Evolutionary conservation across 129 eudicot genomes (phyloP).

Genomic region (Tagetes erecta): DNA sequence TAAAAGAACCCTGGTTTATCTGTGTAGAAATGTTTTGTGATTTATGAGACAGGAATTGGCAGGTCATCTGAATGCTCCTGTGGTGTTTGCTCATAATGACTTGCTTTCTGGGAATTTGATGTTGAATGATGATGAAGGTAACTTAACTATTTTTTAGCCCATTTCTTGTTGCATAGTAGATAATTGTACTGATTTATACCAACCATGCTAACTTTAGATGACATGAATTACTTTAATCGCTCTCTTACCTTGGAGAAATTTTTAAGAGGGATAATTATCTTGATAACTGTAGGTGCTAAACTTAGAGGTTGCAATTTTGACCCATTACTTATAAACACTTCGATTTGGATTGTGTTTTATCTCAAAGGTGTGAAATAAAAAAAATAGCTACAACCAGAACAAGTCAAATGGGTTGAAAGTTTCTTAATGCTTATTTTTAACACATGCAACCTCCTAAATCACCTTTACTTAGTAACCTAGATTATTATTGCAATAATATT

Average conservation of each 20-base stretch:
- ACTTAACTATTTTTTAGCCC: constrained; percentile 15
- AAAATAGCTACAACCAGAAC: background rate
- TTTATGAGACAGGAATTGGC: constrained; percentile 77
- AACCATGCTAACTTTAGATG: background rate
- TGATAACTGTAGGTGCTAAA: background rate
- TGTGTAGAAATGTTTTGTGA: constrained; percentile 35
- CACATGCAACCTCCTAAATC: background rate
- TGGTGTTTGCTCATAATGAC: constrained; percentile 89
- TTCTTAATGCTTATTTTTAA: background rate
- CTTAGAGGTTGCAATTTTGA: background rate
- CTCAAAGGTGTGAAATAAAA: background rate
- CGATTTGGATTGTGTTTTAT: background rate
- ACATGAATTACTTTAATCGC: background rate
- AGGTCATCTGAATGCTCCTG: constrained; percentile 71
- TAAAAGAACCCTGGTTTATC: constrained; percentile 29
- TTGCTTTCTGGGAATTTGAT: constrained; percentile 89
- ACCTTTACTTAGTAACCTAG: background rate
- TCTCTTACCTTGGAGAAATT: background rate
- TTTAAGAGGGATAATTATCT: background rate
- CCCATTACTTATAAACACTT: background rate
- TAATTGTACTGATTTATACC: background rate
- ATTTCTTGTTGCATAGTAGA: background rate
- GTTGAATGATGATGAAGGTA: constrained; percentile 80
- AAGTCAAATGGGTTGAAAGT: background rate
- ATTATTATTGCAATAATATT: background rate